These are phyloP conservation scores for Russula compacta DNA, from an alignment of 768 basidiomycete species.

Conservation along the genomic window DNA sequence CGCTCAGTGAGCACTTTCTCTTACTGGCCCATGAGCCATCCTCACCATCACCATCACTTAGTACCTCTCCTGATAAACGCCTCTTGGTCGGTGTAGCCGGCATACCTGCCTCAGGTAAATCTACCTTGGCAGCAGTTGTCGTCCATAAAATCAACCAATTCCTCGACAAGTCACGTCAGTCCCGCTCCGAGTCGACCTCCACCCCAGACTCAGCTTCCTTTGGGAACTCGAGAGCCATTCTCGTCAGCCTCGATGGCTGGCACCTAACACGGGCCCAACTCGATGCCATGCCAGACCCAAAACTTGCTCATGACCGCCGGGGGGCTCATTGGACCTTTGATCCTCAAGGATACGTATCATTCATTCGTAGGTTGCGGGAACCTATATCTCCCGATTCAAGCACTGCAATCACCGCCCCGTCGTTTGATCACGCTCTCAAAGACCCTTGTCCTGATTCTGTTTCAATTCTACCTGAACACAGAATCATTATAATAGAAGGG, in stretches of 20 bases:
- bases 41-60: conserved; percentile 1
- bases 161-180: conserved; percentile 21
- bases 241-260: conserved; percentile 88
- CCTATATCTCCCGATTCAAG: conserved; percentile 20
- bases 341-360: conserved; percentile 55
- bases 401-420: conserved; percentile 52
- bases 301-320: conserved; percentile 66
- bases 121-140: conserved; percentile 57
- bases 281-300: conserved; percentile 65
- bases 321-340: conserved; percentile 94
- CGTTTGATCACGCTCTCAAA: conserved; percentile 82
- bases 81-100: conserved; percentile 68
- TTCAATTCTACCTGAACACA: conserved; percentile 50
- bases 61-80: conserved; percentile 30
- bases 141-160: conserved; percentile 43
- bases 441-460: conserved; percentile 64
- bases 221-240: conserved; percentile 34
- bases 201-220: background rate
- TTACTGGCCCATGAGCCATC: background rate
- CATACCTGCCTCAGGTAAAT: conserved; percentile 83
- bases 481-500: conserved; percentile 82
- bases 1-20: background rate
- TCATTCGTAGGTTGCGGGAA: conserved; percentile 48
- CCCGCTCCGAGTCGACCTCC: background rate
- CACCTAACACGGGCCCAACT: conserved; percentile 76